Percentiles rank a stretch among this genome's conserved stretches.
Conservation (phyloP, 257 asterid genomes). For the Thymus quinquecostatus region DNA sequence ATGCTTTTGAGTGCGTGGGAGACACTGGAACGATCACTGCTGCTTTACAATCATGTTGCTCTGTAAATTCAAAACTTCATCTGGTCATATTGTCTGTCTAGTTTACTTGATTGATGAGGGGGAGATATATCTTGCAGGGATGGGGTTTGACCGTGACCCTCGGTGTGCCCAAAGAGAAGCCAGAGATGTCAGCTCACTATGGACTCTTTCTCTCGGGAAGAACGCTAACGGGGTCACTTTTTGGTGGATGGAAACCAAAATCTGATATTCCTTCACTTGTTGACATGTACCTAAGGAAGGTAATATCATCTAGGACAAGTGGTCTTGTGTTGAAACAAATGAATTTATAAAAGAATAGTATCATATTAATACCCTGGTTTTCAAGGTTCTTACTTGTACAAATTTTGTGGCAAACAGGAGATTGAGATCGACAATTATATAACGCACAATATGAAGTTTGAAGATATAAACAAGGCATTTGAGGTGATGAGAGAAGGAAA, state of each 20-base stretch:
- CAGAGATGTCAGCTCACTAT: conserved; percentile 76
- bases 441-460: conserved; percentile 65
- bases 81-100: conserved; percentile 10
- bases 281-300: conserved; percentile 81
- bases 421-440: conserved; percentile 73
- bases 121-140: conserved; percentile 50
- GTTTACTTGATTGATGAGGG: conserved; percentile 13
- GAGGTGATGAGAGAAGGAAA: conserved; percentile 75
- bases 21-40: conserved; percentile 75
- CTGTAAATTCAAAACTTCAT: conserved; percentile 46
- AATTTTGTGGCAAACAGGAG: conserved; percentile 43
- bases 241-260: conserved; percentile 98
- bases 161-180: conserved; percentile 88
- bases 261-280: conserved; percentile 87
- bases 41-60: conserved; percentile 88
- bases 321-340: no score
- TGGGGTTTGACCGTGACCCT: conserved; percentile 95
- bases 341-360: no score
- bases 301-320: conserved; percentile 22
- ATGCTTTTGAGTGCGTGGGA: conserved; percentile 93
- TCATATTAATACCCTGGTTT: neutral
- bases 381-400: neutral
- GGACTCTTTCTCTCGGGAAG: conserved; percentile 81
- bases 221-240: conserved; percentile 80
- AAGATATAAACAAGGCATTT: conserved; percentile 85